Percentiles rank a stretch among this genome's conserved stretches.
phyloP scores from a whole-genome alignment of 1,139 yeast species.

The Suhomyces chickasaworum region DNA sequence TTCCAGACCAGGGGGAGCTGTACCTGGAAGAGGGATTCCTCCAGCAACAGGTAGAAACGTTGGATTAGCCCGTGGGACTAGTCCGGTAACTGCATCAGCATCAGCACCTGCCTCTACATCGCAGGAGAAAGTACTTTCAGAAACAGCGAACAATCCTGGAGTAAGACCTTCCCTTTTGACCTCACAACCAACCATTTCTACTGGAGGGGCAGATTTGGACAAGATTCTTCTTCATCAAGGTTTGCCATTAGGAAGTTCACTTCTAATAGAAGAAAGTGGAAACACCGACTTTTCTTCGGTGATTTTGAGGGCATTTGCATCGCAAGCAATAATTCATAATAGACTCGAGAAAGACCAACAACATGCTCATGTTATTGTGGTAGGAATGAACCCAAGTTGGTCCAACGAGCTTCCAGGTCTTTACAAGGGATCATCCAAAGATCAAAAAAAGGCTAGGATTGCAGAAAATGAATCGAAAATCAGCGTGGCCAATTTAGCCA shows the following conservation, averaged over 20 bases:
- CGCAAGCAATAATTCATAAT: constrained; percentile 78
- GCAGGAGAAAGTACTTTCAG: constrained; percentile 10
- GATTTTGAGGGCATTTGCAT: constrained; percentile 66
- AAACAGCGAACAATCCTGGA: constrained; percentile 48
- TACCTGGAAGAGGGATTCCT: constrained; percentile 1
- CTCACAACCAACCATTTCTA: constrained; percentile 74
- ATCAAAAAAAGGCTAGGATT: constrained; percentile 62
- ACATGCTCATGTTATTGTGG: constrained; percentile 64
- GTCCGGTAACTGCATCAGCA: constrained; percentile 11
- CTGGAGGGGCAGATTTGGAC: constrained; percentile 78
- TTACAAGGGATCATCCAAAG: constrained; percentile 70
- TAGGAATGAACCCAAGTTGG: constrained; percentile 67
- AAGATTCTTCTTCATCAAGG: constrained; percentile 80
- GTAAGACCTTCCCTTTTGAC: constrained; percentile 76
- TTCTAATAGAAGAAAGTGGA: constrained; percentile 80
- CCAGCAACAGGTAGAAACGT: neutral
- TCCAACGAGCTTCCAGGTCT: constrained; percentile 77
- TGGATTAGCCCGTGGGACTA: constrained; percentile 5
- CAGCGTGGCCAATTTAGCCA: constrained; percentile 65
- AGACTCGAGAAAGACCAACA: constrained; percentile 43
- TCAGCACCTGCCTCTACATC: too few species aligned
- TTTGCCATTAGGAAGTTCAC: constrained; percentile 71
- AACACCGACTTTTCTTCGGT: constrained; percentile 89
- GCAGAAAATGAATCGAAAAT: constrained; percentile 61
- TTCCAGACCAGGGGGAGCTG: too few species aligned